These are phyloP conservation scores for Paramyrothecium sp. DNA, from an alignment of 2,329 filamentous ascomycete genomes.

Conservation along the genomic window DNA sequence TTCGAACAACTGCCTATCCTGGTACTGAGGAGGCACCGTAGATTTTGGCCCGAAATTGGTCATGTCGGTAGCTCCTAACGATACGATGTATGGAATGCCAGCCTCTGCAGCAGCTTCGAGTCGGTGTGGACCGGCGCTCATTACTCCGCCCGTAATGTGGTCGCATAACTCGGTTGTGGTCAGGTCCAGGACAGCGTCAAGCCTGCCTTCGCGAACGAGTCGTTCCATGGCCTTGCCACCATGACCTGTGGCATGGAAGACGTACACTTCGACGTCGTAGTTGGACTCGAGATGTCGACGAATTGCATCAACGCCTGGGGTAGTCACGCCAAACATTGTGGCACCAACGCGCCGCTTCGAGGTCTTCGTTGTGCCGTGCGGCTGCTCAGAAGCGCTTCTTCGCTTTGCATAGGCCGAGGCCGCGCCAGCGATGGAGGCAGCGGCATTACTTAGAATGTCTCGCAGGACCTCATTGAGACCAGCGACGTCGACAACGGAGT, in stretches of 20 bases:
- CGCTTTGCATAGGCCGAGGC: slow-evolving; percentile 38
- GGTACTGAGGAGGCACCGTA: slow-evolving; percentile 56
- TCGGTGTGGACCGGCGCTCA: slow-evolving; percentile 56
- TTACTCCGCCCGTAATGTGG: slow-evolving; percentile 59
- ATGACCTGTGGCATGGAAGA: slow-evolving; percentile 70
- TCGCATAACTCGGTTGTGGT: slow-evolving; percentile 71
- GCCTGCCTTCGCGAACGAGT: slow-evolving; percentile 51
- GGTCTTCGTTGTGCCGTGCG: neutral
- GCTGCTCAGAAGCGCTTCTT: slow-evolving; percentile 1
- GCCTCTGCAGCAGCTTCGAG: slow-evolving; percentile 55
- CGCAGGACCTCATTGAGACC: slow-evolving; percentile 61
- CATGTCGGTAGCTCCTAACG: slow-evolving; percentile 57
- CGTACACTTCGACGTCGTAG: slow-evolving; percentile 53
- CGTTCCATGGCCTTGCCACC: slow-evolving; percentile 70
- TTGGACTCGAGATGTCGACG: slow-evolving; percentile 46
- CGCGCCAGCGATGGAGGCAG: slow-evolving; percentile 59
- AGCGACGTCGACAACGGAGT: slow-evolving; percentile 69
- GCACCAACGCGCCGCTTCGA: slow-evolving; percentile 55
- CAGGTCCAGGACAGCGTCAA: slow-evolving; percentile 68
- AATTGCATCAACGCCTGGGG: slow-evolving; percentile 59
- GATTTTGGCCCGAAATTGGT: slow-evolving; percentile 59
- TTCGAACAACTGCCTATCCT: slow-evolving; percentile 51
- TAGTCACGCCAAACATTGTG: slow-evolving; percentile 76
- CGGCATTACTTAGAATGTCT: slow-evolving; percentile 61
- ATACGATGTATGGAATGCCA: slow-evolving; percentile 54